Evolutionary conservation across 345 rosid genomes (phyloP).

Genomic region (Arabis alpina): DNA sequence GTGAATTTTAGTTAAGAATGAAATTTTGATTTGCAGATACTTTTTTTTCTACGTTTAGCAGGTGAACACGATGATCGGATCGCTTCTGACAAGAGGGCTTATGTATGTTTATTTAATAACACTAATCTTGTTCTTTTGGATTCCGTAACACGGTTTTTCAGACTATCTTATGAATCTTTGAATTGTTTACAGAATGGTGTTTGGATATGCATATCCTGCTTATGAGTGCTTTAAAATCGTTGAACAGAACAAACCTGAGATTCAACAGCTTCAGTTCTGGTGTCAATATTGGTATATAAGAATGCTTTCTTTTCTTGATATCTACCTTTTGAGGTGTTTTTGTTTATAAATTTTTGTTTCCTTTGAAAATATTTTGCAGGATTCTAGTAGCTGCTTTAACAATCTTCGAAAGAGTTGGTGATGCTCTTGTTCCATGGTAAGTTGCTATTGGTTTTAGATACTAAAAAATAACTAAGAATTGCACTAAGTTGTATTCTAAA

Average conservation of each 20-base stretch:
- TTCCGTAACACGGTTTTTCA: too few relatives aligned
- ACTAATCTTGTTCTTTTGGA: too few relatives aligned
- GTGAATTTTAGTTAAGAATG: not conserved
- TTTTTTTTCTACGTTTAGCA: not conserved
- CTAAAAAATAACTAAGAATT: not conserved
- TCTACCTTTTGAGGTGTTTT: not conserved
- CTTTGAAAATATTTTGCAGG: constrained; percentile 46
- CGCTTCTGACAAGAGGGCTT: constrained; percentile 58
- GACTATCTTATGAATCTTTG: not conserved
- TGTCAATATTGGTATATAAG: constrained; percentile 74
- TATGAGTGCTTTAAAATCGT: constrained; percentile 69
- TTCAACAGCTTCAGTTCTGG: constrained; percentile 67
- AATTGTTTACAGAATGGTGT: constrained; percentile 51
- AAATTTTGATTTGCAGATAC: not conserved
- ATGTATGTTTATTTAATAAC: too few relatives aligned
- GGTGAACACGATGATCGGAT: constrained; percentile 55
- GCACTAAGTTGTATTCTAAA: not conserved
- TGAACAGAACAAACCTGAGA: constrained; percentile 57
- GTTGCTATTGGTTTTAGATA: not conserved
- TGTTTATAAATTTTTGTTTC: not conserved
- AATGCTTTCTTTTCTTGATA: not conserved
- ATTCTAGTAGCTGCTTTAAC: constrained; percentile 72
- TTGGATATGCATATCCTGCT: constrained; percentile 85
- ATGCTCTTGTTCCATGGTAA: constrained; percentile 69
- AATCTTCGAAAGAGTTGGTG: constrained; percentile 70